Base-by-base conservation (phyloP, 2,329 filamentous ascomycete genomes). In the Botrytis fabae region DNA sequence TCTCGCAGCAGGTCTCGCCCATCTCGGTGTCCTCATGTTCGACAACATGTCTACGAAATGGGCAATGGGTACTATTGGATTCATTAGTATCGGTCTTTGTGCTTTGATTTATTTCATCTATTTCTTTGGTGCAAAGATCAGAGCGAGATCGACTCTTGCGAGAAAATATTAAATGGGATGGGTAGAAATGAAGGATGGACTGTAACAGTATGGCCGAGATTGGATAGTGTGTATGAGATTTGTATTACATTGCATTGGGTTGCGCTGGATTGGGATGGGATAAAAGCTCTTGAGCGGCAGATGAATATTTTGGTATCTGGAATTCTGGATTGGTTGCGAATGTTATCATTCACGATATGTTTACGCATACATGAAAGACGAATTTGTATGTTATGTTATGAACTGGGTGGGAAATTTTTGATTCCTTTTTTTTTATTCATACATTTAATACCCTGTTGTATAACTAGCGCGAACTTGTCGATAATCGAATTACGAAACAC, bases 11-110 rank as follows among this genome's bases (percentile, higher is more conserved):
- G 82, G 74, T 46, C 80, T 81, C 44, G 82, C 82, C 12, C 83
- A 84, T 78, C 79, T 82, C 57, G 82, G 83, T 78, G 77, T 77
- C 42, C 66, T 77, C 66, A 81, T 82, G 75, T 78, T 78, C 46
- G 72, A 75, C 2, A 81, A 82, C 51, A 78, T 84, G 77, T 78
- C 78, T 18, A 80, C 81, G 4, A 83, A 78, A 57, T 84, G 83
- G 83, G 83, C 83, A 4, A 81, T 84, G 78, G 82, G 82, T 12
- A 82, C 80, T 0, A 78, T 84, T 66, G 83, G 81, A 0, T 83
- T 84, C 73, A 79, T 84, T 72, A 82, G 80, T 10, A 80, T 84
- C 28, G 80, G 81, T 2, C 75, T 84, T 6, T 83, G 84, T 14
- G 81, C 78, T 4, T 73, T 83, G 71, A 81, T 84, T 20, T 84